These are phyloP conservation scores for Venturia nashicola DNA, from an alignment of 2,329 filamentous ascomycete genomes.

Conservation along the genomic window DNA sequence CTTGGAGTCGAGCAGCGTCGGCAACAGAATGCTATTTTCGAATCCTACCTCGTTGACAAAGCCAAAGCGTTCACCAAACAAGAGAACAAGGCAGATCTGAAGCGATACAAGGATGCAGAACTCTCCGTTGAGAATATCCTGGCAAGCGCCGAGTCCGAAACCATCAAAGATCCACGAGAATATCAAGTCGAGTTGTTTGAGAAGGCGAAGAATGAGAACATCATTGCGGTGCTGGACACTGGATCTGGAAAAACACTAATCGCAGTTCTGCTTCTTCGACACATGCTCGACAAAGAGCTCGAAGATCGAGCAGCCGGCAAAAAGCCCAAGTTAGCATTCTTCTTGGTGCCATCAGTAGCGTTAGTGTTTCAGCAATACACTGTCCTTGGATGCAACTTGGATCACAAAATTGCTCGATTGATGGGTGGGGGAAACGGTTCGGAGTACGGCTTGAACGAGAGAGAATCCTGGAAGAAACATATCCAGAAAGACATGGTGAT, in stretches of 20 bases:
- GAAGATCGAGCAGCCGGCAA: conserved; percentile 51
- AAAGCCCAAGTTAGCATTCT: conserved; percentile 63
- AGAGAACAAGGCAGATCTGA: neutral
- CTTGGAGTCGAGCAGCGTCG: neutral
- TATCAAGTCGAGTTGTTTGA: conserved; percentile 92
- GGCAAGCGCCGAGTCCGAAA: conserved; percentile 39
- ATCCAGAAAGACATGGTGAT: conserved; percentile 63
- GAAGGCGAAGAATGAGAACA: conserved; percentile 70
- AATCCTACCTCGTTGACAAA: conserved; percentile 28
- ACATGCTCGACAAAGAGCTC: conserved; percentile 66
- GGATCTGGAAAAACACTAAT: conserved; percentile 96
- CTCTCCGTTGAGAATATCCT: conserved; percentile 43
- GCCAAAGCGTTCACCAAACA: conserved; percentile 23
- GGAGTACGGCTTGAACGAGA: conserved; percentile 42
- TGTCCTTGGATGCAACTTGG: conserved; percentile 70
- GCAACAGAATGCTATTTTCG: conserved; percentile 30
- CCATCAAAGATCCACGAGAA: conserved; percentile 69
- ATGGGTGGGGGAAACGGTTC: conserved; percentile 34
- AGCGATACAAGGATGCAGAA: conserved; percentile 24
- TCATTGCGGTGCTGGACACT: conserved; percentile 89
- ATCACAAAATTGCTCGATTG: conserved; percentile 56
- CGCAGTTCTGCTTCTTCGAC: conserved; percentile 68
- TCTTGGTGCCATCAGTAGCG: conserved; percentile 79
- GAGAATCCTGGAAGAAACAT: conserved; percentile 45
- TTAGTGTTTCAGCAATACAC: conserved; percentile 82